Conservation (phyloP, 148 eudicot species). For the Heliamphora exappendiculata region DNA sequence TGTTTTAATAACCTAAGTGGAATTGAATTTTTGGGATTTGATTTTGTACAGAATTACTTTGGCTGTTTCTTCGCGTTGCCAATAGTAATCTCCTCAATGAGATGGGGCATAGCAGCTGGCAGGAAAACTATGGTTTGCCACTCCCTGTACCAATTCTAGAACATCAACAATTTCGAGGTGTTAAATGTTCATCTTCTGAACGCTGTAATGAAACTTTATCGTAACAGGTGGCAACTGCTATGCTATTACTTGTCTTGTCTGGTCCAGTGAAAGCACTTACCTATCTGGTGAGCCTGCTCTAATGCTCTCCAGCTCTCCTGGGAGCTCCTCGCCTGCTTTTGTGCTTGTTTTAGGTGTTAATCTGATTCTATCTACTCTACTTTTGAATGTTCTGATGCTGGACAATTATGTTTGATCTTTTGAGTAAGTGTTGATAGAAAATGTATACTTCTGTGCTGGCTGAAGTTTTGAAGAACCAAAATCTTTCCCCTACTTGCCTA, state of each 20-base stretch:
- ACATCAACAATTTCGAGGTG: neutral
- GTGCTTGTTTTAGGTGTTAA: neutral
- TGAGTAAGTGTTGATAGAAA: neutral
- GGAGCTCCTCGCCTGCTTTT: neutral
- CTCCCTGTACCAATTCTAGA: neutral
- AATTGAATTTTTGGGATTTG: too few species aligned
- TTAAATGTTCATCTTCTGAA: neutral
- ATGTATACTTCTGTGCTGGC: neutral
- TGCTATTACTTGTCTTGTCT: conserved; percentile 67
- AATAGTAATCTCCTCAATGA: conserved; percentile 78
- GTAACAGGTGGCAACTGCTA: conserved; percentile 71
- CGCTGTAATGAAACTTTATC: conserved; percentile 2
- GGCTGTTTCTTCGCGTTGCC: conserved; percentile 92
- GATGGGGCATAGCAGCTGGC: conserved; percentile 93
- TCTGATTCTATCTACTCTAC: conserved; percentile 4
- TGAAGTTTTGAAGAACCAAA: neutral
- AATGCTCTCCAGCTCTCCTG: neutral
- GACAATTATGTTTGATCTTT: neutral
- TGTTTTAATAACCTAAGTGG: too few species aligned
- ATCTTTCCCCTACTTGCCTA: neutral
- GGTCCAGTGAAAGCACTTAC: conserved; percentile 92
- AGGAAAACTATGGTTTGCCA: conserved; percentile 85
- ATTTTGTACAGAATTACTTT: conserved; percentile 69
- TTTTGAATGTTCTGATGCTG: neutral
- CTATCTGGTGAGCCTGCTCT: conserved; percentile 46